Conservation (phyloP, 352 stramenopile genomes). For the Phytophthora pistaciae region DNA sequence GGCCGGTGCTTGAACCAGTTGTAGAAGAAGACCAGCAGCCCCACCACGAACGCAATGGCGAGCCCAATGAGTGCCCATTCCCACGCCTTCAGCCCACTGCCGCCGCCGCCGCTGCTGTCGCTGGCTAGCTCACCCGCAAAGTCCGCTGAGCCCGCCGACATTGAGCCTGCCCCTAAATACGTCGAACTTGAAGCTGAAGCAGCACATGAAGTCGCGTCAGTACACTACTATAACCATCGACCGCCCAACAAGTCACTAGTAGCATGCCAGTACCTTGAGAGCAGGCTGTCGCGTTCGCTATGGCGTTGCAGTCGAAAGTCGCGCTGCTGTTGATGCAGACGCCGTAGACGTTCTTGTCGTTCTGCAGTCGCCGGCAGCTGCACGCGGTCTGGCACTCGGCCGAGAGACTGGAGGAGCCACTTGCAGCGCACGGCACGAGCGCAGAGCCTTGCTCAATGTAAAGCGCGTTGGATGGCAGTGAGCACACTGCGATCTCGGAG, state of each 20-base stretch:
- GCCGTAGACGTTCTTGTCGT: conserved; percentile 12
- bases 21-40: conserved; percentile 44
- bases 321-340: conserved; percentile 25
- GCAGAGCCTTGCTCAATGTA: conserved; percentile 23
- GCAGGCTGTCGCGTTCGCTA: conserved; percentile 21
- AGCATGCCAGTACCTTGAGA: conserved; percentile 12
- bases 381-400: conserved; percentile 22
- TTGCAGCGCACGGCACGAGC: conserved; percentile 16
- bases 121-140: conserved; percentile 8
- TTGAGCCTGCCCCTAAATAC: conserved; percentile 8
- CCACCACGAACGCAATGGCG: conserved; percentile 39
- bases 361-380: conserved; percentile 28
- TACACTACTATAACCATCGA: not conserved
- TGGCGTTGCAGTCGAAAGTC: conserved; percentile 15
- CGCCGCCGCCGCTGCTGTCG: conserved; percentile 7
- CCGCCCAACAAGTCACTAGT: not conserved
- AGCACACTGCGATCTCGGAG: conserved; percentile 30
- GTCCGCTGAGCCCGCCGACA: not conserved
- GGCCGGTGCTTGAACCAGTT: conserved; percentile 68
- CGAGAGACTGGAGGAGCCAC: conserved; percentile 16
- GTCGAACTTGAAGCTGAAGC: conserved; percentile 4
- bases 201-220: not conserved
- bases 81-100: conserved; percentile 35
- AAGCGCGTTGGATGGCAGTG: conserved; percentile 33
- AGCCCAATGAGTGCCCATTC: conserved; percentile 51